Conservation (phyloP, 768 basidiomycete genomes). For the Hebeloma cylindrosporum region DNA sequence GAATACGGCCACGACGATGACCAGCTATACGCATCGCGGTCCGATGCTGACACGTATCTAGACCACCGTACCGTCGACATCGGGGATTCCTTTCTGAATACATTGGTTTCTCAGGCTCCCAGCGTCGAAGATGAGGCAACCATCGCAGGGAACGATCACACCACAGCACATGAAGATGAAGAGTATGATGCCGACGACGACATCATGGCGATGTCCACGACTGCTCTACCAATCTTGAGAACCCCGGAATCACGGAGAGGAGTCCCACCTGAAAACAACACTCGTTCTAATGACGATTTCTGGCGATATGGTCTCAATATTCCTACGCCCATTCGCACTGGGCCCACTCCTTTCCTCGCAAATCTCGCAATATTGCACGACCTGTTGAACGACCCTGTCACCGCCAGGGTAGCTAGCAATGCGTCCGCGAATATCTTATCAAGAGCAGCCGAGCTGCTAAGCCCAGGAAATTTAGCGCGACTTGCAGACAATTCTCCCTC, state of each 20-base stretch:
- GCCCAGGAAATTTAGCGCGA: no score
- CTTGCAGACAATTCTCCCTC: no score
- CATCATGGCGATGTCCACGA: conserved; percentile 2
- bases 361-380: not conserved
- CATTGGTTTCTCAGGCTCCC: no score
- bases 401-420: not conserved
- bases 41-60: no score
- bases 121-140: no score
- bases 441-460: no score
- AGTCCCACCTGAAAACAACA: not conserved
- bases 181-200: not conserved
- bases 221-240: conserved; percentile 1
- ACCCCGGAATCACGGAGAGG: not conserved
- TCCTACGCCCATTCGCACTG: not conserved
- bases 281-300: not conserved
- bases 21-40: no score
- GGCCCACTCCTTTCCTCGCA: no score
- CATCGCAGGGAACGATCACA: no score
- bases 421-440: not conserved
- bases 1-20: no score
- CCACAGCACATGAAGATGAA: not conserved
- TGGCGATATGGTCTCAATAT: not conserved
- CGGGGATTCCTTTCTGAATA: no score
- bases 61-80: no score
- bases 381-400: not conserved